Base-by-base conservation (phyloP, 371 early-diverging fungal species). In the Smittium culicis region DNA sequence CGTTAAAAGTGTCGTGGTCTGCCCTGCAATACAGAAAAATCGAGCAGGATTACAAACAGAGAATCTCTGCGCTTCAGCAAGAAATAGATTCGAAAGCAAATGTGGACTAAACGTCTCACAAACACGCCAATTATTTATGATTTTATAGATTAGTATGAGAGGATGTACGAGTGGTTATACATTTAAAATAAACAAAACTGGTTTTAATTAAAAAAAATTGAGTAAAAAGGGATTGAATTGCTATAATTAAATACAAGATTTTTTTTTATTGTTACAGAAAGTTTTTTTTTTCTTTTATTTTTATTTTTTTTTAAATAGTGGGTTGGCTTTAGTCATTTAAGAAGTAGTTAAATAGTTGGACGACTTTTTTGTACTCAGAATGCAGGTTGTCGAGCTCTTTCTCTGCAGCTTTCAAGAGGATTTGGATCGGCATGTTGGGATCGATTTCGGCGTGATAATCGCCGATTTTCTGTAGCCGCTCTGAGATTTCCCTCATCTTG, bases 381-480 rank as follows among this genome's bases (percentile, higher is more conserved):
- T 85, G 82, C 62, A 87, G 85, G 58, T 74, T 79, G 30, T 77
- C 73, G 59, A 92, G 72, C 65, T 86, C 74, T 45, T 76, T 73
- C n/a, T 77, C 72, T 54, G 90, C 85, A 61, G 81, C 74, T 62
- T 70, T 71, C 64, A 89, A 69, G 1, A 90, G 91, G 59, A 86
- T 85, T 0, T 79, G 81, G 67, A 82, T 79, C 8, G 79, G 69
- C 35, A 89, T 74, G 0, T 65, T 62, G 33, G 73, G 79, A 29
- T 70, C 68, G 3, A 88, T 88, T 32, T 77, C 73, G 61, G 84
- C 85, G 56, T 88, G 88, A 72, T 85, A 71, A 65, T 90, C 87
- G 29, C 92, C 93, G 69, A 83, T 81, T 71, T 90, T 83, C 72
- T 94, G 92, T 54, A 94, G 88, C 67, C 86, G 82, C 76, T 92